Conservation (phyloP, 2,329 filamentous ascomycete species). For the Colletotrichum aenigma region DNA sequence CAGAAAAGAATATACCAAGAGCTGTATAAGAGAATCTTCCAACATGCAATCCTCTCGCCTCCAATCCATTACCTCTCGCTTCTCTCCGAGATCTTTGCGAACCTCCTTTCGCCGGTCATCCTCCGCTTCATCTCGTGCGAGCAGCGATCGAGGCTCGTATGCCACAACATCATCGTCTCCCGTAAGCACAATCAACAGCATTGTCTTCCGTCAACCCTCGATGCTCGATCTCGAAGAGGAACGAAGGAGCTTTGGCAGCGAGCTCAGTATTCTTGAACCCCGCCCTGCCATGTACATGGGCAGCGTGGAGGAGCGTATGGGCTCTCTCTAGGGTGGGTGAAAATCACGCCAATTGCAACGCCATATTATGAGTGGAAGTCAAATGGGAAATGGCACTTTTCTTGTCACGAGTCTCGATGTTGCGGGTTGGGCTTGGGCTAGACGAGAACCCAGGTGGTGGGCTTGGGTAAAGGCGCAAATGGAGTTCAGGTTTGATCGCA, state of each 20-base stretch:
- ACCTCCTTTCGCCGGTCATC: slow-evolving; percentile 58
- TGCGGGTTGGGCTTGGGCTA: background rate
- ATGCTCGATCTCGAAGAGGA: slow-evolving; percentile 64
- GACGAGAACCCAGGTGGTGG: background rate
- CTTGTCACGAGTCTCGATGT: background rate
- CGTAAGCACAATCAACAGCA: slow-evolving; percentile 59
- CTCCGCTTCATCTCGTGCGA: slow-evolving; percentile 46
- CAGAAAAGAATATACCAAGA: background rate
- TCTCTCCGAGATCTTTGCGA: slow-evolving; percentile 53
- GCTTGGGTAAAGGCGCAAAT: slow-evolving; percentile 1
- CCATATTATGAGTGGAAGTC: background rate
- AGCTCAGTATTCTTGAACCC: slow-evolving; percentile 64
- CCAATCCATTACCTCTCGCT: slow-evolving; percentile 54
- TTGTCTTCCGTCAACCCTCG: slow-evolving; percentile 63
- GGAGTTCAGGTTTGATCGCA: background rate
- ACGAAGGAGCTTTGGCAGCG: slow-evolving; percentile 54
- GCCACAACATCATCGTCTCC: slow-evolving; percentile 49
- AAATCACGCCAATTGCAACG: background rate
- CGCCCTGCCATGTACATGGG: slow-evolving; percentile 68
- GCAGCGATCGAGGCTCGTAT: slow-evolving; percentile 45
- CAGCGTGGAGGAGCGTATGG: slow-evolving; percentile 65
- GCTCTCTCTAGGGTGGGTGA: slow-evolving; percentile 15
- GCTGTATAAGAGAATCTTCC: slow-evolving; percentile 5
- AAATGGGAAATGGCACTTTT: background rate
- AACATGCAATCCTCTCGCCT: slow-evolving; percentile 55